phyloP scores from a whole-genome alignment of 2,329 filamentous ascomycete species.

The Colletotrichum viniferum region DNA sequence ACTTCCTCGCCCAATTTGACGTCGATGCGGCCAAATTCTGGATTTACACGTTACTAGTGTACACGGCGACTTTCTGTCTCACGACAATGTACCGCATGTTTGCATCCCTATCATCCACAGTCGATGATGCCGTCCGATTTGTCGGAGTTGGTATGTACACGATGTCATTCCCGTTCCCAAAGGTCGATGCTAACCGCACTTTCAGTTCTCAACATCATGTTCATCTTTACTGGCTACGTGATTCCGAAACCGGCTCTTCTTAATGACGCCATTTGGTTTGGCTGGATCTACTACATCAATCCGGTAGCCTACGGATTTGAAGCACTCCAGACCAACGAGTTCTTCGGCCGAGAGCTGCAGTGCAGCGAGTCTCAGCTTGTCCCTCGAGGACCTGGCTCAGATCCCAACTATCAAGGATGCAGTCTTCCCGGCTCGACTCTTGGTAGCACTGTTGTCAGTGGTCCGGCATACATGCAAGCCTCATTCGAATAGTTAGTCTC shows the following conservation, averaged over 20 bases:
- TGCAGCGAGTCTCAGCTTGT: conserved; percentile 50
- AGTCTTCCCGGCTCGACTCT: conserved; percentile 55
- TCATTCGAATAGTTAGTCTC: conserved; percentile 54
- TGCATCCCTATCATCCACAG: conserved; percentile 60
- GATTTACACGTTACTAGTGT: conserved; percentile 17
- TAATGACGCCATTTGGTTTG: conserved; percentile 69
- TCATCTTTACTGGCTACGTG: conserved; percentile 72
- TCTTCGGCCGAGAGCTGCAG: conserved; percentile 55
- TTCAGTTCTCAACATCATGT: conserved; percentile 61
- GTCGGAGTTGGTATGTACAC: conserved; percentile 13
- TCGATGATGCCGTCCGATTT: conserved; percentile 65
- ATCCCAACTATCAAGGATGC: conserved; percentile 57
- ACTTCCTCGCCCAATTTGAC: conserved; percentile 17
- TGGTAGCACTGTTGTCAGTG: conserved; percentile 53
- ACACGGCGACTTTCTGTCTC: conserved; percentile 14
- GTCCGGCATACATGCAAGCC: conserved; percentile 57
- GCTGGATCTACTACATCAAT: conserved; percentile 71
- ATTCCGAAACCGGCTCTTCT: conserved; percentile 62
- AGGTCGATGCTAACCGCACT: not conserved
- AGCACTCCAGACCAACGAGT: conserved; percentile 59
- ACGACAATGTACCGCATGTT: conserved; percentile 35
- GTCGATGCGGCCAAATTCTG: conserved; percentile 19
- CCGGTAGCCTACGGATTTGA: conserved; percentile 71
- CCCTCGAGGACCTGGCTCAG: conserved; percentile 45
- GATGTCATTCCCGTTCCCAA: conserved; percentile 25